A percentile compares a stretch with the other conserved stretches of the same genome.
Evolutionary conservation across 805 yeast species (phyloP).

Genomic region (Kuraishia piskuri): DNA sequence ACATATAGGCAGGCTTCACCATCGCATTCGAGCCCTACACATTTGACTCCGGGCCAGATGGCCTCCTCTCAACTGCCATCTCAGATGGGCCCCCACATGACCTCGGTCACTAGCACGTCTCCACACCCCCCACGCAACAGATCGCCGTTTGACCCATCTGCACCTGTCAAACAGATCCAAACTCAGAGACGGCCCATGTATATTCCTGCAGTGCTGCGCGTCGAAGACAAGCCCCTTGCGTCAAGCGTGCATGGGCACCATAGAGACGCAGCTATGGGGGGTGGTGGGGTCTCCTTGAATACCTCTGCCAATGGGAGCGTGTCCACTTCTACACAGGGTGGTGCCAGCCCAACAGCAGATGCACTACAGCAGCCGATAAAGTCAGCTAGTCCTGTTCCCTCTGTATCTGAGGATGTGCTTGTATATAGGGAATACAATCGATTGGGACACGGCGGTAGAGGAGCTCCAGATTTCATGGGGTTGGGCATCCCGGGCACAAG

Average conservation of each 20-base stretch:
- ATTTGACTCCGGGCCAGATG: not conserved
- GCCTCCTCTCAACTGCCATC: not conserved
- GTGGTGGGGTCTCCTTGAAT: not conserved
- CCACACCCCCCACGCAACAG: constrained; percentile 10
- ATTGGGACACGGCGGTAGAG: not conserved
- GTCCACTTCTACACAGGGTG: too few relatives aligned
- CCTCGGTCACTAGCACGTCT: constrained; percentile 15
- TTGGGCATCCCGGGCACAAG: not conserved
- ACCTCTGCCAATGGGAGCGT: too few relatives aligned
- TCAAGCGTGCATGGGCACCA: not conserved
- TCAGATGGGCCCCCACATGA: not conserved
- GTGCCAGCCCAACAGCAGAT: too few relatives aligned
- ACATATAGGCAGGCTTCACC: not conserved
- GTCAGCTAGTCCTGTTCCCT: not conserved
- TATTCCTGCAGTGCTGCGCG: constrained; percentile 78
- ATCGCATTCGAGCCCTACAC: not conserved
- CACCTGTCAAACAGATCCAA: constrained; percentile 52
- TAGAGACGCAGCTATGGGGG: not conserved
- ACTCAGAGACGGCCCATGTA: constrained; percentile 83
- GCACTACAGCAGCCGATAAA: not conserved
- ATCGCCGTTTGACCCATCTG: constrained; percentile 20
- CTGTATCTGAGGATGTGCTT: not conserved
- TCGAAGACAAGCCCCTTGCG: not conserved
- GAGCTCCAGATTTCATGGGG: not conserved
- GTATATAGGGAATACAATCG: not conserved